Evolutionary conservation across 306 rosid genomes (phyloP).

Genomic region (Notholithocarpus densiflorus): DNA sequence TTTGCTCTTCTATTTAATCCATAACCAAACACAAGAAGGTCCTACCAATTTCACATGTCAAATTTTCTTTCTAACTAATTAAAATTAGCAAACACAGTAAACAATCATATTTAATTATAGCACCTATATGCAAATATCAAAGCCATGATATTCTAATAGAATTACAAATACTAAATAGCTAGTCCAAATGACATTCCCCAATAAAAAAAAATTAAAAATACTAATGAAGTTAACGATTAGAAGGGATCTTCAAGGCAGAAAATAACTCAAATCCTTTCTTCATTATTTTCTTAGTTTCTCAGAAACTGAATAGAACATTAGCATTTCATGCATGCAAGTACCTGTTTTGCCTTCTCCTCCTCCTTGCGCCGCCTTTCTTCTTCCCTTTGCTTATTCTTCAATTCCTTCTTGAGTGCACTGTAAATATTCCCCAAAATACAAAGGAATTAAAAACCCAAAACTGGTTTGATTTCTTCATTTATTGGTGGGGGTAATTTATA

Average conservation of each 20-base stretch:
- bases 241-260: neutral
- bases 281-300: neutral
- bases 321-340: neutral
- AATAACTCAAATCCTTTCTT: neutral
- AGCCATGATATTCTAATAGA: neutral
- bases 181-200: neutral
- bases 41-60: neutral
- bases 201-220: no score
- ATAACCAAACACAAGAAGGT: neutral
- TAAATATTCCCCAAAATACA: neutral
- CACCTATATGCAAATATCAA: neutral
- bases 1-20: neutral
- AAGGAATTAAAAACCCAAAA: neutral
- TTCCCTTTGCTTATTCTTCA: constrained; percentile 67
- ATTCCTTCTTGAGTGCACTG: constrained; percentile 78
- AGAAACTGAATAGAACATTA: neutral
- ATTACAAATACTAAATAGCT: neutral
- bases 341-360: constrained; percentile 79
- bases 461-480: neutral
- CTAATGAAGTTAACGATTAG: no score
- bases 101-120: neutral
- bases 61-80: neutral
- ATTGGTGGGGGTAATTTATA: neutral
- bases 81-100: neutral
- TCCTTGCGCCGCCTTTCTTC: constrained; percentile 71